Percentiles rank a stretch among this genome's conserved stretches.
Conservation (phyloP, 768 basidiomycete genomes). For the Lyophyllum decastes region DNA sequence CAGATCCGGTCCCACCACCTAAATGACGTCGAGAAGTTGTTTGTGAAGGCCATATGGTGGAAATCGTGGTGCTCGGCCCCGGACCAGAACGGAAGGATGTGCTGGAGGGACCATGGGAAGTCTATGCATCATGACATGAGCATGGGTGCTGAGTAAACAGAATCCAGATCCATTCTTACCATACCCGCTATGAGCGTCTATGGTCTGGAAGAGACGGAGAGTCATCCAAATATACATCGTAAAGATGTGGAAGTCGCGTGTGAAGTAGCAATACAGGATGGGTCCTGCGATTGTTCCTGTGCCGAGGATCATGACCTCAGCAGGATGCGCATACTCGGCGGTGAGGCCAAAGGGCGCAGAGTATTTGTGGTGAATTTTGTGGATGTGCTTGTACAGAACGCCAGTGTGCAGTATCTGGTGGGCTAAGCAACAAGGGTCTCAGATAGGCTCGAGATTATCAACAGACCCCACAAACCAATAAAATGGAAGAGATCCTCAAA, state of each 20-base stretch:
- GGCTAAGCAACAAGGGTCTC: constrained; percentile 41
- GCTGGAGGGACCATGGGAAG: constrained; percentile 96
- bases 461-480: constrained; percentile 51
- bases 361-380: constrained; percentile 98
- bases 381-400: constrained; percentile 85
- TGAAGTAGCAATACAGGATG: constrained; percentile 80
- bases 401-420: constrained; percentile 90
- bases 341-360: constrained; percentile 96
- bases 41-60: constrained; percentile 96
- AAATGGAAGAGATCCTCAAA: constrained; percentile 98
- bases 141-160: background rate
- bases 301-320: constrained; percentile 94
- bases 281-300: constrained; percentile 90
- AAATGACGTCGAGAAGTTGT: constrained; percentile 96
- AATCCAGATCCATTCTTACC: constrained; percentile 44
- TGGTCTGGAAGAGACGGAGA: constrained; percentile 92
- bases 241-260: constrained; percentile 80
- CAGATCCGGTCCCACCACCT: constrained; percentile 89
- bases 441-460: background rate
- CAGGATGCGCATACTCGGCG: constrained; percentile 97
- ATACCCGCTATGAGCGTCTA: constrained; percentile 97
- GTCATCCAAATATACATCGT: constrained; percentile 95
- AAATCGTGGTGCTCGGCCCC: constrained; percentile 98
- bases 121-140: constrained; percentile 42
- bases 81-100: constrained; percentile 94